phyloP scores from a whole-genome alignment of 495 filamentous ascomycete species.

The Trichoderma erinaceum region DNA sequence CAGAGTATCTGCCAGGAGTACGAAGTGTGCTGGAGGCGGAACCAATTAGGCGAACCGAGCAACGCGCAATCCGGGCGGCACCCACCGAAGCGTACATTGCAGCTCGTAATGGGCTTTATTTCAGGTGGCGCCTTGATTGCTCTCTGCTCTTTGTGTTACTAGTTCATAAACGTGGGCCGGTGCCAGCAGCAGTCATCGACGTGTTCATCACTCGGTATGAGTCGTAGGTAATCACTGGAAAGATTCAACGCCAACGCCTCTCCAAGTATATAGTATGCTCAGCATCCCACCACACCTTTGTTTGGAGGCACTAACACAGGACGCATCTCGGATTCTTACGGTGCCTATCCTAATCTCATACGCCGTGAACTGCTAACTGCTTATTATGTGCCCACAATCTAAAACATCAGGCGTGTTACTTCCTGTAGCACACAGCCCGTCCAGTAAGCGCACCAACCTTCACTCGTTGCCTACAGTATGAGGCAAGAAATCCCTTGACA shows the following conservation, averaged over 20 bases:
- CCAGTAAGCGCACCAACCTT: too few species aligned
- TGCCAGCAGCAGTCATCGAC: background rate
- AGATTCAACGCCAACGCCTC: background rate
- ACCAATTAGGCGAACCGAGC: constrained; percentile 1
- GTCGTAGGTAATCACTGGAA: background rate
- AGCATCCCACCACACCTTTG: too few species aligned
- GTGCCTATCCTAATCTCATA: background rate
- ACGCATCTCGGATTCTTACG: background rate
- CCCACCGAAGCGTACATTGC: background rate
- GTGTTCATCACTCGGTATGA: background rate
- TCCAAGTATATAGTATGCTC: too few species aligned
- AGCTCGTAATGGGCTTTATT: background rate
- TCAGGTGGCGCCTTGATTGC: background rate
- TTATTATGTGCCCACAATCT: background rate
- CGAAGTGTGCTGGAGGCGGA: background rate
- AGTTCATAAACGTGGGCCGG: background rate
- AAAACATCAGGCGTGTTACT: too few species aligned
- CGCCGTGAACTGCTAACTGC: background rate
- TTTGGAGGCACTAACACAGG: background rate
- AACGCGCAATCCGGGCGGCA: background rate
- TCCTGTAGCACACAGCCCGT: too few species aligned
- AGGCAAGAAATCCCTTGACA: background rate
- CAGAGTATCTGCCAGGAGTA: background rate
- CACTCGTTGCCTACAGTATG: too few species aligned
- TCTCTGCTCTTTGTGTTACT: background rate